phyloP scores from a whole-genome alignment of 2,329 filamentous ascomycete species.

The Pseudogymnoascus pannorum region DNA sequence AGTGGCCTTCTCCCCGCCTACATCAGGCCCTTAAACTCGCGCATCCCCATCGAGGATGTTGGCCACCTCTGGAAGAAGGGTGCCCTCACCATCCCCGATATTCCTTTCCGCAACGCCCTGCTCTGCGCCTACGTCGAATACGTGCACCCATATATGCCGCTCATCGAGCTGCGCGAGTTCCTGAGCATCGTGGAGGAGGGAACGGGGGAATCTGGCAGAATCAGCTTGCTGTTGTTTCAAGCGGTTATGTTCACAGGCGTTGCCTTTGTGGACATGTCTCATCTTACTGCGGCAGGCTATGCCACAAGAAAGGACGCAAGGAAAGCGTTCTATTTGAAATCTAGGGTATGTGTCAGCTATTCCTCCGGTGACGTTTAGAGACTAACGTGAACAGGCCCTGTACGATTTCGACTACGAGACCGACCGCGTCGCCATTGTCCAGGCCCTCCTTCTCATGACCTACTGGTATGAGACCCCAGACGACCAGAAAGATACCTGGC shows the following conservation, averaged over 20 bases:
- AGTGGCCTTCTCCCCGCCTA: conserved; percentile 50
- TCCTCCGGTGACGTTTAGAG: conserved; percentile 13
- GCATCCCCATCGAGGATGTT: conserved; percentile 74
- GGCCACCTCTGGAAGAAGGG: conserved; percentile 79
- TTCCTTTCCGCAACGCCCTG: conserved; percentile 68
- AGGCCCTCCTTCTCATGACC: conserved; percentile 84
- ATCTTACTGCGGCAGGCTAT: conserved; percentile 71
- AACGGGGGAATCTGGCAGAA: conserved; percentile 62
- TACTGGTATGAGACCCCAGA: conserved; percentile 98
- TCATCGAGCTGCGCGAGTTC: conserved; percentile 63
- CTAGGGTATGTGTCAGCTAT: conserved; percentile 55
- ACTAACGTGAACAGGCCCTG: conserved; percentile 49
- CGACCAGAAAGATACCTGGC: conserved; percentile 96
- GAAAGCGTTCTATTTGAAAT: conserved; percentile 82
- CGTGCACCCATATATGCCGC: conserved; percentile 89
- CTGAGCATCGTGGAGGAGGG: conserved; percentile 52
- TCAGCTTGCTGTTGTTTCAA: conserved; percentile 85
- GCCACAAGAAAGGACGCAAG: conserved; percentile 70
- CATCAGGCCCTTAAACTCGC: conserved; percentile 70
- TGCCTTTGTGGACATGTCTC: conserved; percentile 76
- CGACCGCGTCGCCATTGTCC: conserved; percentile 81
- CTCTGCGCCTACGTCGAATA: conserved; percentile 79
- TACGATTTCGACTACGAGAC: conserved; percentile 96
- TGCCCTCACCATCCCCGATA: conserved; percentile 67
- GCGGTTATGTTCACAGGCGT: conserved; percentile 91